Evolutionary conservation across 2,329 filamentous ascomycete species (phyloP).

Genomic region (Neofusicoccum sp.): DNA sequence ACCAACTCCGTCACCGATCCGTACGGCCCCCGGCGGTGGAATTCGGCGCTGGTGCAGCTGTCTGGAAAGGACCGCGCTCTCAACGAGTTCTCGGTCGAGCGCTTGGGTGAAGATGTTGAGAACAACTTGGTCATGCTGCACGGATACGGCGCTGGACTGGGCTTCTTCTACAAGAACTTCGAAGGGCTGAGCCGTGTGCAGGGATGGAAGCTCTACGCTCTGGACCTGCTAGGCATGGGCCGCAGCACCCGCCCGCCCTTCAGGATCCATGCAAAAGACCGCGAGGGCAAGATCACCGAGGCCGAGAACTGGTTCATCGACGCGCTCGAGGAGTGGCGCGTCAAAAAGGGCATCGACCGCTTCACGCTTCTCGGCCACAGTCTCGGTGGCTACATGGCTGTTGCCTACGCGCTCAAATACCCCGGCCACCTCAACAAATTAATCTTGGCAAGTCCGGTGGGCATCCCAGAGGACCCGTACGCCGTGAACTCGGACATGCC

Average conservation of each 20-base stretch:
- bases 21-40: constrained; percentile 83
- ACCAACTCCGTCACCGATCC: constrained; percentile 65
- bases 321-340: constrained; percentile 92
- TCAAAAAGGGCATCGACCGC: constrained; percentile 83
- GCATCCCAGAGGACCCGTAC: constrained; percentile 91
- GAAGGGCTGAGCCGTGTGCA: constrained; percentile 77
- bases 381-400: constrained; percentile 90
- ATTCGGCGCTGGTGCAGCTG: constrained; percentile 79
- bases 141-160: constrained; percentile 92
- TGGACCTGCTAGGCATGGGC: constrained; percentile 97
- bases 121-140: constrained; percentile 95
- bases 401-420: constrained; percentile 95
- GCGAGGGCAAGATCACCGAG: constrained; percentile 78
- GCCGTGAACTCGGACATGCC: constrained; percentile 81
- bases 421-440: constrained; percentile 93
- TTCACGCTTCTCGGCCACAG: constrained; percentile 95
- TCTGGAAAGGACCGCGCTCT: constrained; percentile 83
- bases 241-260: constrained; percentile 83
- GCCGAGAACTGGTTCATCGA: constrained; percentile 97
- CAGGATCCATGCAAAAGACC: constrained; percentile 79
- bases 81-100: constrained; percentile 91
- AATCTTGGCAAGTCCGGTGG: constrained; percentile 91
- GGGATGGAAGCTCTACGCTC: constrained; percentile 87
- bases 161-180: constrained; percentile 99
- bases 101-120: constrained; percentile 74